phyloP scores from a whole-genome alignment of 441 rosid genomes.

The Eutrema salsugineum region DNA sequence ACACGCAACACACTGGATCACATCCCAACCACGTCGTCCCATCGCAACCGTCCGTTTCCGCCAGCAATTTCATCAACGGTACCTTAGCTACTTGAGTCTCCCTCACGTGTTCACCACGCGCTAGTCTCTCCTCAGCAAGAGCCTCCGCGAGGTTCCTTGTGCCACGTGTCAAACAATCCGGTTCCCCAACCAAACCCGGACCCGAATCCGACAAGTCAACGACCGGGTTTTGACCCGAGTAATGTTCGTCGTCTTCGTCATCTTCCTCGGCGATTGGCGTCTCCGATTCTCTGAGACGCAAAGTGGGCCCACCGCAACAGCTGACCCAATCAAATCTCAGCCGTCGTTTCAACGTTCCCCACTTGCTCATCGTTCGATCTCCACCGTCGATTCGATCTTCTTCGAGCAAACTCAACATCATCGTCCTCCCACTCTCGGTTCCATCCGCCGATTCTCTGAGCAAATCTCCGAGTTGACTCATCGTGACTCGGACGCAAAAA shows the following conservation, averaged over 20 bases:
- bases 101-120: constrained; percentile 13
- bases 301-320: constrained; percentile 64
- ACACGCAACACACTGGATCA: constrained; percentile 47
- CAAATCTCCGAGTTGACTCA: constrained; percentile 55
- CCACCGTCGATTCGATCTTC: constrained; percentile 48
- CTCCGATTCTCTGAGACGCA: constrained; percentile 44
- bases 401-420: constrained; percentile 48
- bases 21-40: constrained; percentile 19
- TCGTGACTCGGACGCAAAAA: constrained; percentile 19
- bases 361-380: constrained; percentile 33
- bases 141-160: constrained; percentile 82
- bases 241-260: constrained; percentile 26
- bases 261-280: constrained; percentile 38
- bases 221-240: constrained; percentile 17
- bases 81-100: constrained; percentile 40
- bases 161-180: constrained; percentile 27
- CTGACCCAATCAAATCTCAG: constrained; percentile 52
- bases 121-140: constrained; percentile 73
- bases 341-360: constrained; percentile 51
- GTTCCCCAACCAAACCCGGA: constrained; percentile 7
- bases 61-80: constrained; percentile 73
- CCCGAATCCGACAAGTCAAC: constrained; percentile 13
- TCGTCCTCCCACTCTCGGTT: constrained; percentile 32
- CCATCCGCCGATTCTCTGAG: constrained; percentile 51
- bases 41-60: constrained; percentile 53